These are phyloP conservation scores for Leccinum longicurvipes DNA, from an alignment of 768 basidiomycete genomes.

Conservation along the genomic window DNA sequence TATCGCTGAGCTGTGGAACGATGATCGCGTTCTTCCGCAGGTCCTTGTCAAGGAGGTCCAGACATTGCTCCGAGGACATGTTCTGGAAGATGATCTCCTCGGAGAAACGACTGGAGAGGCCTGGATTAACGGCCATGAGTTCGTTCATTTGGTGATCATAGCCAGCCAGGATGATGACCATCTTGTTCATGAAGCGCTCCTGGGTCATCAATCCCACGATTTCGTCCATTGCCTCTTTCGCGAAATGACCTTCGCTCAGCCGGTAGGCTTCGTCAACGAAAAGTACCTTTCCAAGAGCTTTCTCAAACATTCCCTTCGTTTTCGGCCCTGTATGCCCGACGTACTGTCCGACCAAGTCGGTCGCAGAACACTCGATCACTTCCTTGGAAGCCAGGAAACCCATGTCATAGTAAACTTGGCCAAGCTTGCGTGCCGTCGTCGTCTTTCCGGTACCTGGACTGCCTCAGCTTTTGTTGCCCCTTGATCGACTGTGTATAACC, in stretches of 20 bases:
- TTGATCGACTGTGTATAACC: background rate
- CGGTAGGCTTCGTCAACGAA: slow-evolving; percentile 77
- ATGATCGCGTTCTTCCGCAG: slow-evolving; percentile 42
- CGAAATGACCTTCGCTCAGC: slow-evolving; percentile 58
- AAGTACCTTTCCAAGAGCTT: slow-evolving; percentile 63
- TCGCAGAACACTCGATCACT: slow-evolving; percentile 66
- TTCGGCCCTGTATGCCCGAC: slow-evolving; percentile 74
- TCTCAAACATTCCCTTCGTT: slow-evolving; percentile 56
- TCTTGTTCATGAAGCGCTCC: slow-evolving; percentile 52
- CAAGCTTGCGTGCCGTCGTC: slow-evolving; percentile 60
- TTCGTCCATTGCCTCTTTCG: slow-evolving; percentile 73
- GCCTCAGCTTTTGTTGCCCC: background rate
- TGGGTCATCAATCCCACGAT: slow-evolving; percentile 65
- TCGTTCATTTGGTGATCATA: slow-evolving; percentile 68
- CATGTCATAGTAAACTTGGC: slow-evolving; percentile 65
- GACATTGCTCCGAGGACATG: slow-evolving; percentile 49
- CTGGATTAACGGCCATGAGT: slow-evolving; percentile 57
- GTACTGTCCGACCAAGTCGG: slow-evolving; percentile 68
- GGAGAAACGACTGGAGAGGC: slow-evolving; percentile 68
- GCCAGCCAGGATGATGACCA: slow-evolving; percentile 69
- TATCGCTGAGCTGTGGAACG: slow-evolving; percentile 33
- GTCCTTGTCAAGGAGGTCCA: slow-evolving; percentile 48
- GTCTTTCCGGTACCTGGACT: slow-evolving; percentile 62
- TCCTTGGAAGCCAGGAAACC: slow-evolving; percentile 49
- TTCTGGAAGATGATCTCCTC: slow-evolving; percentile 57